Base-by-base conservation (phyloP, 192 early-diverging fungal genomes). In the Linnemannia elongata region DNA sequence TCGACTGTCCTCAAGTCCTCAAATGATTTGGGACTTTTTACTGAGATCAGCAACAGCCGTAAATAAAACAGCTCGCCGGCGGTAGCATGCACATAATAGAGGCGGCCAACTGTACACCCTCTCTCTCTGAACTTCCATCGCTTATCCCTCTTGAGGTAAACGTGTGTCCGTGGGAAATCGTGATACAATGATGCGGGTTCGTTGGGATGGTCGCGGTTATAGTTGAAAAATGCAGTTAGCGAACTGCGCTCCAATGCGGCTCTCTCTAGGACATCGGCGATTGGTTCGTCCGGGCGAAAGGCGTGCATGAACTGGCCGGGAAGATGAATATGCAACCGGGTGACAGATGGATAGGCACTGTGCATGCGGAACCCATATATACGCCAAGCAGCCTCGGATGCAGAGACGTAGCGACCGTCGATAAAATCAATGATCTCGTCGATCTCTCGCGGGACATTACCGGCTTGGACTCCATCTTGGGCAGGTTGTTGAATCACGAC, bases 21-120 rank as follows among this genome's bases (percentile, higher is more conserved):
- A 55, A 76, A 88, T 1, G 82, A 82, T 33, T 35, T 79, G 44
- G 87, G 71, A 69, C 63, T 63, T 63, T 20, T 9, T 42, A 88
- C 71, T 17, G 45, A 45, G 45, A 54, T 72, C 8, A 88, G 73
- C 20, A 88, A 44, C 30, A 84, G 60, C 42, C 78, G 57, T 3
- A 88, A 75, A 47, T 88, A 88, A 30, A 77, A 88, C 33, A 76
- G 10, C 38, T 88, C 76, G 7, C 87, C 81, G 17, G 75, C 36
- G 8, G 68, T 54, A 27, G 69, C 74, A 41, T 76, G 72, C 13
- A 74, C 75, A 47, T 78, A 77, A 72, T 55, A 80, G 20, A 88
- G 57, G 1, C 78, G 72, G 35, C 88, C 82, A 41, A 88, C 74
- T 12, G 69, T 39, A 38, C 75, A 17, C n/a, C 72, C 77, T 72